Percentiles rank a stretch among this genome's conserved stretches.
Evolutionary conservation across 345 rosid genomes (phyloP).

Genomic region (Chamaenerion angustifolium): DNA sequence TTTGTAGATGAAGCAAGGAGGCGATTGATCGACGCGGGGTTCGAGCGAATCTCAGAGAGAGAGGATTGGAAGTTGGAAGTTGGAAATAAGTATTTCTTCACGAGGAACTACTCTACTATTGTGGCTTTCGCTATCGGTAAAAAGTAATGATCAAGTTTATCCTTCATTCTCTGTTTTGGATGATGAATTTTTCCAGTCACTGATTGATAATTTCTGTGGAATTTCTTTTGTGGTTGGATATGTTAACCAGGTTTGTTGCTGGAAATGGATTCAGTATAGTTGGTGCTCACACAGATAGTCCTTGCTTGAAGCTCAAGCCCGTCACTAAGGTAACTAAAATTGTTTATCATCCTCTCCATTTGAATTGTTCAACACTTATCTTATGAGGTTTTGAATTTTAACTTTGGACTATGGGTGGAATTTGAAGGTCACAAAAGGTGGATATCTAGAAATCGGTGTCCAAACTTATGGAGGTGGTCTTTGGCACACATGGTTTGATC

Average conservation of each 20-base stretch:
- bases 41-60: conserved; percentile 61
- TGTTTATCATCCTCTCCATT: background rate
- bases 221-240: background rate
- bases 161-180: background rate
- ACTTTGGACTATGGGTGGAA: background rate
- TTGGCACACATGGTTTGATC: conserved; percentile 99
- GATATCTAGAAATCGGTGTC: conserved; percentile 80
- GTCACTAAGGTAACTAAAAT: conserved; percentile 49
- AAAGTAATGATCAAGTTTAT: conserved; percentile 27
- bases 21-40: conserved; percentile 50
- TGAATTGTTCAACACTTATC: background rate
- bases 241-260: conserved; percentile 53
- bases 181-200: background rate
- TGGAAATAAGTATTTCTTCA: conserved; percentile 81
- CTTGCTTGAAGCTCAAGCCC: conserved; percentile 89
- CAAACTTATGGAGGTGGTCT: conserved; percentile 92
- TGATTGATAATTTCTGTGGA: background rate
- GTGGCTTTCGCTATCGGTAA: conserved; percentile 88
- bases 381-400: background rate
- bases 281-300: conserved; percentile 97
- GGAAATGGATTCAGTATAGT: conserved; percentile 83
- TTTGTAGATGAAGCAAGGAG: conserved; percentile 66
- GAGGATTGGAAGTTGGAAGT: conserved; percentile 71
- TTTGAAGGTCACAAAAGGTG: conserved; percentile 61
- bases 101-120: conserved; percentile 78